Conservation (phyloP, 805 yeast species). For the Saturnispora bothae region DNA sequence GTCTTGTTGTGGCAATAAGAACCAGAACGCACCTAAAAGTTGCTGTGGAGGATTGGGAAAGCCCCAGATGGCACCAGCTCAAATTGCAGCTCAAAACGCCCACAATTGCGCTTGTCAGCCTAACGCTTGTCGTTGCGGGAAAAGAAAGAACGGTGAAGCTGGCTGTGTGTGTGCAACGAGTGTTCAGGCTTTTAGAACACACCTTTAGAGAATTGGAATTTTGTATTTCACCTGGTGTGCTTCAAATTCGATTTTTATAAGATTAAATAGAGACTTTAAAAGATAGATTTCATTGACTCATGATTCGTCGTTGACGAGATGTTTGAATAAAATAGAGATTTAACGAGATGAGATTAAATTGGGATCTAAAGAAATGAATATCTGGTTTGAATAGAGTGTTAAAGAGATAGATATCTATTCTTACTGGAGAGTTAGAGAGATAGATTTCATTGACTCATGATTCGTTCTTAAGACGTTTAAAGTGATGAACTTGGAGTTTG, state of each 20-base stretch:
- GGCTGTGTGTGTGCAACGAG: slow-evolving; percentile 2
- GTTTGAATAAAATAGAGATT: no score
- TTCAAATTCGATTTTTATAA: neutral
- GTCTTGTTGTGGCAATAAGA: slow-evolving; percentile 7
- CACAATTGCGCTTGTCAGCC: slow-evolving; percentile 4
- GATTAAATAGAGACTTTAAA: neutral
- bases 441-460: neutral
- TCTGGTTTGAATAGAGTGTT: no score
- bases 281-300: neutral
- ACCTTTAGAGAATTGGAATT: no score
- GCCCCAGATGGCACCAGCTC: no score
- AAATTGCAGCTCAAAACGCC: neutral
- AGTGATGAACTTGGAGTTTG: no score
- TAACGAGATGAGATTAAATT: no score
- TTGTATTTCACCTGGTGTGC: neutral
- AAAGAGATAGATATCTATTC: no score
- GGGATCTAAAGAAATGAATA: no score
- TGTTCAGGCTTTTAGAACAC: slow-evolving; percentile 5
- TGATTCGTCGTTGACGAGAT: no score
- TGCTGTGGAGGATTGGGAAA: no score
- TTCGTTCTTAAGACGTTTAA: no score
- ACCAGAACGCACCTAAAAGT: no score
- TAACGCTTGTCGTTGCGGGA: slow-evolving; percentile 5
- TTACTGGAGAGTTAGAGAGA: neutral
- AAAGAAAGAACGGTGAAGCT: slow-evolving; percentile 4